A percentile compares a stretch with the other conserved stretches of the same genome.
These are phyloP conservation scores for Thermothielavioides terrestris DNA, from an alignment of 495 filamentous ascomycete species.

Conservation along the genomic window DNA sequence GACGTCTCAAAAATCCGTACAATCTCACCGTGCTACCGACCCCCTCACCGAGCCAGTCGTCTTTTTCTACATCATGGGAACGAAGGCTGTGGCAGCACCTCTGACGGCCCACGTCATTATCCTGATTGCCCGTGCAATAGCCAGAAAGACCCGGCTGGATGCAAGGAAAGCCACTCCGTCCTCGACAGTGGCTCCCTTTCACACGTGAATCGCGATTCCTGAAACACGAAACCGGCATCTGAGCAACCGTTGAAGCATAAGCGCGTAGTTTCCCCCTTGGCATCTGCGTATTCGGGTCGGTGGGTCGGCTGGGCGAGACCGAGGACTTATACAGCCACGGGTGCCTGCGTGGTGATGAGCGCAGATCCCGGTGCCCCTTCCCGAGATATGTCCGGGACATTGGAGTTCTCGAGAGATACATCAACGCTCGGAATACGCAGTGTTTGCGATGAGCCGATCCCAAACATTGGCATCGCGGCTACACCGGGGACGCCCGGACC, in stretches of 20 bases:
- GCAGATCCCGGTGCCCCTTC: no score
- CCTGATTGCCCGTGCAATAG: background rate
- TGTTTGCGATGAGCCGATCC: background rate
- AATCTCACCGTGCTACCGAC: background rate
- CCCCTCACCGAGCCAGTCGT: background rate
- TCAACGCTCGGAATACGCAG: background rate
- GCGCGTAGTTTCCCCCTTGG: no score
- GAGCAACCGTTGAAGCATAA: background rate
- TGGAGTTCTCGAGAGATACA: no score
- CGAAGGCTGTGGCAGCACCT: background rate
- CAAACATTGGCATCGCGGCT: no score
- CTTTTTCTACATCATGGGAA: background rate
- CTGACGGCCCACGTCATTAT: background rate
- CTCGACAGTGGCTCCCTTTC: background rate
- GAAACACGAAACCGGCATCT: background rate
- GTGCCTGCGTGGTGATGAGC: no score
- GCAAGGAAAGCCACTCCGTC: background rate
- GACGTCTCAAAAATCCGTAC: no score
- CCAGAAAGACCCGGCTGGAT: background rate
- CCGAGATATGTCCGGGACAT: no score
- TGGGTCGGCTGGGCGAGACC: no score
- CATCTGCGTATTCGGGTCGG: no score
- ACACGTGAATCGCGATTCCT: background rate
- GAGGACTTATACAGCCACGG: no score
- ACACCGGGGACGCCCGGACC: background rate